Evolutionary conservation across 495 filamentous ascomycete species (phyloP), one percentile per base, ranked within the genome.

Genomic region (Penicillium canescens): DNA sequence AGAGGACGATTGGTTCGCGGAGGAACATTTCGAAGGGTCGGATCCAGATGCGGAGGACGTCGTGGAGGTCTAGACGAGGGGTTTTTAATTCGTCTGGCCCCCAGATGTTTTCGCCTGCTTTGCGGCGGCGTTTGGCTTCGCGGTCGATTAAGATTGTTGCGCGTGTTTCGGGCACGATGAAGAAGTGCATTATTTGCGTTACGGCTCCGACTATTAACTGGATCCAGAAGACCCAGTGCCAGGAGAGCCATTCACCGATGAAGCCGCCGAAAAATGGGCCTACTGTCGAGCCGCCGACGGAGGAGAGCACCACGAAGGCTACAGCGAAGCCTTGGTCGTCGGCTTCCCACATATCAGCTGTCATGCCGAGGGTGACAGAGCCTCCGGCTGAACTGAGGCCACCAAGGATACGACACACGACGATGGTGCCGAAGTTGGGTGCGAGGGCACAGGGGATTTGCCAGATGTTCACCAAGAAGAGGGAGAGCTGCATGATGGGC

Each of bases 261-360:
- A 92, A 87, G 16, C 89, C 90, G 52, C 91, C 90, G 40, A 94
- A 78, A 38, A 94, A 81, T 1, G 91, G 88, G 1, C 91, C 91
- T 5, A 92, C 75, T 18, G 88, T 81, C 3, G 88, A 88, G 20
- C 89, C 89, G 45, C 83, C 84, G 9, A 91, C 88, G 1, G 86
- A 90, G 1, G 86, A 88, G 47, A 92, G 81, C 12, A 91, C 87
- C 38, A 90, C 81, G 53, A 77, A 92, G 2, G 88, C 88, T 6
- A 90, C 84, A 4, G 86, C 87, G 13, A 69, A 76, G 13, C 71
- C 70, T 63, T 92, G 89, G 16, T 82, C 78, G 56, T 90, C 82
- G 1, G 87, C 65, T 56, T 91, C 85, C 74, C 82, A 92, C 77
- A 92, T 81, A 58, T 92, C 89, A 18, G 89, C 89, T 21, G 90